Base-by-base conservation (phyloP, 2,329 filamentous ascomycete species). In the Dothiorella sarmentorum region DNA sequence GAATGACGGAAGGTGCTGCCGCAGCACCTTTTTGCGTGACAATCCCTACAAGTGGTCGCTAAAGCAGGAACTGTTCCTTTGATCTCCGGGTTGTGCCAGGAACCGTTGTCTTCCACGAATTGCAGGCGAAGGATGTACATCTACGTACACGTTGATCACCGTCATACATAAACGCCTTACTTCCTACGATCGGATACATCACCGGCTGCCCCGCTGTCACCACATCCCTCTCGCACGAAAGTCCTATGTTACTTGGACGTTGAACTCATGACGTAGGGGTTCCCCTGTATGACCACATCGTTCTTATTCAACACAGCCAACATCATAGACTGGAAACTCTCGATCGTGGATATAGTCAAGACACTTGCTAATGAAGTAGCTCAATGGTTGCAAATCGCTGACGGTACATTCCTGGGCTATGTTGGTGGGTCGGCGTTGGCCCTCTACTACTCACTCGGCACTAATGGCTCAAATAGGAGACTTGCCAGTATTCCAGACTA, bases 1-100 rank as follows among this genome's bases (percentile, higher is more conserved):
- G 35, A 53, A 53, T 35, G 20, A 24, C 11, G 35, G 35, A 53
- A 53, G 49, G 49, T 33, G 40, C 35, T 40, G 49, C 35, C 22
- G 15, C 31, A 24, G 7, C 13, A 37, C 31, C 45, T 53, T 52
- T 11, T 42, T 40, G 29, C 49, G 17, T 53, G 49, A 29, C 49
- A 22, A 53, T 38, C 49, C 45, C 49, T 53, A 38, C 33, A 29
- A 9, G 37, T 26, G 33, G 49, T 15, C 29, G 24, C 49, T 40
- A 53, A 29, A 53, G 27, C 22, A 17, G n/a, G 35, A 17, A 40
- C n/a, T 38, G 24, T 29, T 17, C 22, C 22, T 20, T 53, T 38
- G 49, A 53, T 40, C 20, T 40, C 7, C 22, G 24, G 27, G 49
- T 22, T 29, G n/a, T 7, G 20, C 49, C 9, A 17, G 49, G 49